phyloP scores from a whole-genome alignment of 257 asterid species.

The Petunia secreta region DNA sequence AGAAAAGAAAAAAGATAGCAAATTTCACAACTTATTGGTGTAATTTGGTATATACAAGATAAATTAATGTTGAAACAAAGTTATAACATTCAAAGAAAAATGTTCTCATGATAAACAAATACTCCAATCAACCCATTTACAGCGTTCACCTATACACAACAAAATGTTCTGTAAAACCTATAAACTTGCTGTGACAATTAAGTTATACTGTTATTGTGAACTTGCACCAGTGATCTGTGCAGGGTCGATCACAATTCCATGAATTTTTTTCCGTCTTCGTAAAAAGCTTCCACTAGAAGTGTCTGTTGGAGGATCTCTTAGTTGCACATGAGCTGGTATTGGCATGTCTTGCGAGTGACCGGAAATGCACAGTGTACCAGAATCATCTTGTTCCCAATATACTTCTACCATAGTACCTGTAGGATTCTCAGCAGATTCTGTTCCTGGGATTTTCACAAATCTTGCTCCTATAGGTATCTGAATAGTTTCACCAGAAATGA shows the following conservation, averaged over 20 bases:
- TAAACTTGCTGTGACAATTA: not conserved
- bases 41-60: not conserved
- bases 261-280: conserved; percentile 40
- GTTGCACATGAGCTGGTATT: conserved; percentile 63
- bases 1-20: too few relatives aligned
- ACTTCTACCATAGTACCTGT: conserved; percentile 79
- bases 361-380: conserved; percentile 82
- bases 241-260: conserved; percentile 75
- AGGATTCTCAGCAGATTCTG: conserved; percentile 60
- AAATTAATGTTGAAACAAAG: not conserved
- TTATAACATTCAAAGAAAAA: not conserved
- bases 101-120: conserved; percentile 8
- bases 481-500: conserved; percentile 22
- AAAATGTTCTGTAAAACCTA: not conserved
- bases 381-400: conserved; percentile 90
- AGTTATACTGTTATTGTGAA: not conserved
- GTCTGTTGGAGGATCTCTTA: conserved; percentile 38
- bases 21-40: not conserved
- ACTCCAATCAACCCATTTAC: not conserved
- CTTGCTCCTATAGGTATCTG: conserved; percentile 87
- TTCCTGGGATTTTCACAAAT: conserved; percentile 72
- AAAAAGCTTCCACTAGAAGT: conserved; percentile 35
- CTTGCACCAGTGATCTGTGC: conserved; percentile 46
- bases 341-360: conserved; percentile 62
- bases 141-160: not conserved